These are phyloP conservation scores for Polytrichum formosum DNA, from an alignment of 225 moss, liverwort and hornwort genomes.

Conservation along the genomic window DNA sequence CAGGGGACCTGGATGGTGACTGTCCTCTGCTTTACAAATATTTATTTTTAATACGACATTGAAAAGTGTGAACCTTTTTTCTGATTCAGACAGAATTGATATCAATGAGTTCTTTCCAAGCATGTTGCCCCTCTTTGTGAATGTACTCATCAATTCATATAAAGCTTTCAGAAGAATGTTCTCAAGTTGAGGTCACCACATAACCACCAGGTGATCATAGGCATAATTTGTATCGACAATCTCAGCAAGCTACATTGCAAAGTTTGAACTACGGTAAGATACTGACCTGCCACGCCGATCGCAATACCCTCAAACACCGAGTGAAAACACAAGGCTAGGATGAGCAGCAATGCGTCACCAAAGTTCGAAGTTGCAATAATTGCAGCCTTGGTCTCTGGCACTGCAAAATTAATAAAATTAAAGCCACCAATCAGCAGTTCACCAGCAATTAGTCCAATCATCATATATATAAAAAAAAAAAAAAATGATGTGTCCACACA, in stretches of 20 bases:
- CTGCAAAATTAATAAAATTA: conserved; percentile 14
- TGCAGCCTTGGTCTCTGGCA: conserved; percentile 34
- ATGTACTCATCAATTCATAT: background rate
- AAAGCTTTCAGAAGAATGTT: background rate
- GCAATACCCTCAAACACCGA: conserved; percentile 93
- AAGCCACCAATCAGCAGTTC: background rate
- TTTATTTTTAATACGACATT: no score
- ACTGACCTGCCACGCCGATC: conserved; percentile 70
- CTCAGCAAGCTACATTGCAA: background rate
- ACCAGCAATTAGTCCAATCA: no score
- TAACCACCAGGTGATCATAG: no score
- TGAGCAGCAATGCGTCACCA: conserved; percentile 63
- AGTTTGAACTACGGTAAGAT: background rate
- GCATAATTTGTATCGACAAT: background rate
- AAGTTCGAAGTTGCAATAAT: conserved; percentile 43
- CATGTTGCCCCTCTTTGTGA: background rate
- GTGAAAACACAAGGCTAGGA: conserved; percentile 86
- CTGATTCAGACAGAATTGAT: no score
- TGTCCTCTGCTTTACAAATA: no score
- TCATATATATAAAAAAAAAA: no score
- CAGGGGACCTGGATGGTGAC: no score
- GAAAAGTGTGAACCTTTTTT: no score
- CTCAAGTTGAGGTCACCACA: background rate
- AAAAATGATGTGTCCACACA: no score
- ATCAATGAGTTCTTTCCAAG: no score